These are phyloP conservation scores for Cicer arietinum DNA, from an alignment of 306 rosid genomes.

Conservation along the genomic window DNA sequence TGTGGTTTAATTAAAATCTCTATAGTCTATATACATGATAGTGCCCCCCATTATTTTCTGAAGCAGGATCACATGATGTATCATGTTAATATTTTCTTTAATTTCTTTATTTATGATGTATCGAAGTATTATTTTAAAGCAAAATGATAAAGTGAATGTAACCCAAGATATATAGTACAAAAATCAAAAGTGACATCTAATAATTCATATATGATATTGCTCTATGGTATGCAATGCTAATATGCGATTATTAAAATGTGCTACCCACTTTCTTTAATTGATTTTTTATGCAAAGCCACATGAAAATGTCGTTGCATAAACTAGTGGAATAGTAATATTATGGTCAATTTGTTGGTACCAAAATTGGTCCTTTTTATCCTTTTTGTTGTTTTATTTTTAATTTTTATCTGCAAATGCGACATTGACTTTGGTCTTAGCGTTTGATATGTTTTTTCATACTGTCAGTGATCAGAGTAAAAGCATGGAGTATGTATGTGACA, in stretches of 20 bases:
- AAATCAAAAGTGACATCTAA: constrained; percentile 37
- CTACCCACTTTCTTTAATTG: no score
- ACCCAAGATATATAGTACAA: constrained; percentile 28
- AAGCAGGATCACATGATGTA: no score
- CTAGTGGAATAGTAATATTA: background rate
- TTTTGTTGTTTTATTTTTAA: background rate
- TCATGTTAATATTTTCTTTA: background rate
- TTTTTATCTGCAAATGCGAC: constrained; percentile 19
- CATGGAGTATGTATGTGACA: background rate
- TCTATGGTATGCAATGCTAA: constrained; percentile 14
- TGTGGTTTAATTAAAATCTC: no score
- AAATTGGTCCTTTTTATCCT: background rate
- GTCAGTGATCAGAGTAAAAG: background rate
- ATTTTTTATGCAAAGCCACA: no score
- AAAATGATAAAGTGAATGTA: constrained; percentile 36
- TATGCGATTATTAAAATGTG: background rate
- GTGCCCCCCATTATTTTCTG: no score
- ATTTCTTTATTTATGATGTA: constrained; percentile 27
- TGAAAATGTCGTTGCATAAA: no score
- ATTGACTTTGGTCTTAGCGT: background rate
- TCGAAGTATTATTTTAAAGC: constrained; percentile 41
- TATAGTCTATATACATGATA: no score
- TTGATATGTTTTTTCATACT: no score
- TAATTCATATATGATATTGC: constrained; percentile 37
- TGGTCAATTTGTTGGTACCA: constrained; percentile 4